A percentile compares a stretch with the other conserved stretches of the same genome.
phyloP scores from a whole-genome alignment of 192 early-diverging fungal species.

The Endogone sp. region DNA sequence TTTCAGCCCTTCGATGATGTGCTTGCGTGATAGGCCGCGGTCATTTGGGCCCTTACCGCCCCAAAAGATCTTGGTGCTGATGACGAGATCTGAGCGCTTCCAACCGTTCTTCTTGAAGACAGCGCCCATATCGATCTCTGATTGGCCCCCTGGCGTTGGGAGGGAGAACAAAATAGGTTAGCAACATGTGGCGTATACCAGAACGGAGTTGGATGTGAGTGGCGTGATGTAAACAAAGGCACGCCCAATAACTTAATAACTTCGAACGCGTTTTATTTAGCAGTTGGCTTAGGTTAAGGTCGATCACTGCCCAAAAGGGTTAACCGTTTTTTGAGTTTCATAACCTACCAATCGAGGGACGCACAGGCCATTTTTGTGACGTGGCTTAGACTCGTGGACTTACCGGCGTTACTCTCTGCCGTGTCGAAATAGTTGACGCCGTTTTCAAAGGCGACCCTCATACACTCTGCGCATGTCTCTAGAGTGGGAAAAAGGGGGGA shows the following conservation, averaged over 20 bases:
- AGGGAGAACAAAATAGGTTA: background rate
- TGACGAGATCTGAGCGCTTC: conserved; percentile 69
- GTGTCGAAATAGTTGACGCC: conserved; percentile 83
- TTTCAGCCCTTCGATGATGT: conserved; percentile 75
- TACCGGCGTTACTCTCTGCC: conserved; percentile 51
- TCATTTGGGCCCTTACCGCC: conserved; percentile 75
- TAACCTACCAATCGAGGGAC: no score
- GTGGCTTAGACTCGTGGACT: no score
- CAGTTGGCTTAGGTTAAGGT: no score
- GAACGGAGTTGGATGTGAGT: background rate
- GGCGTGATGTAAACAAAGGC: background rate
- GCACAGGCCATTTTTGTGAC: no score
- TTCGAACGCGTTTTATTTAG: no score
- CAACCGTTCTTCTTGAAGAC: conserved; percentile 71
- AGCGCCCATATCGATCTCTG: conserved; percentile 71
- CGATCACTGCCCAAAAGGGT: no score
- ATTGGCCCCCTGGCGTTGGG: conserved; percentile 46
- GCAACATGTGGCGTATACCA: background rate
- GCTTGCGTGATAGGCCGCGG: conserved; percentile 78
- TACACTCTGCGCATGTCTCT: conserved; percentile 61
- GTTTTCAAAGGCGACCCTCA: conserved; percentile 62
- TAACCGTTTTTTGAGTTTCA: no score
- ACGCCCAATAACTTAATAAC: no score
- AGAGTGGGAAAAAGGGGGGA: conserved; percentile 11
- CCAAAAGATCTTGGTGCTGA: conserved; percentile 79